Evolutionary conservation across 257 asterid species (phyloP).

Genomic region (Gardenia jasminoides): DNA sequence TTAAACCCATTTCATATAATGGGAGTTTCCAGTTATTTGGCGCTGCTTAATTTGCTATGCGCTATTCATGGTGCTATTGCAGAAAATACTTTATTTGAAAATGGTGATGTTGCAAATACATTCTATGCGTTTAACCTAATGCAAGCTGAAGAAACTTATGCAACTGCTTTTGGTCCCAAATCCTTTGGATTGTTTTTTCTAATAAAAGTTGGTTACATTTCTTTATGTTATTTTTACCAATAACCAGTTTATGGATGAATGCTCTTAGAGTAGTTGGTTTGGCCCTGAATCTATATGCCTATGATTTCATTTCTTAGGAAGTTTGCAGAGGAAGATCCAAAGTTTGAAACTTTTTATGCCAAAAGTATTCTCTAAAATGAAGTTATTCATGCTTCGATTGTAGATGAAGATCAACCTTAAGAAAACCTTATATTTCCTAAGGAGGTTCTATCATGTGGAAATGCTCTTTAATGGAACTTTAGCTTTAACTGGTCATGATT

Average conservation of each 20-base stretch:
- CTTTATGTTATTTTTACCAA: constrained; percentile 13
- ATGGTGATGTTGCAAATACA: background rate
- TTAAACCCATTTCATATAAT: too few relatives aligned
- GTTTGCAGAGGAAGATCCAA: background rate
- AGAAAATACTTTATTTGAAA: background rate
- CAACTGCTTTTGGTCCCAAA: constrained; percentile 6
- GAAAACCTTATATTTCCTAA: constrained; percentile 8
- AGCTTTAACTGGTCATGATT: background rate
- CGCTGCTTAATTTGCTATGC: background rate
- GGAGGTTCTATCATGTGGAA: constrained; percentile 5
- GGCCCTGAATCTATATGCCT: background rate
- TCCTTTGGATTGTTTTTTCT: background rate
- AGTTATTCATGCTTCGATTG: background rate
- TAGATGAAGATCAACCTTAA: too few relatives aligned
- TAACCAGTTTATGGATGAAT: constrained; percentile 12
- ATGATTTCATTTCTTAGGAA: background rate
- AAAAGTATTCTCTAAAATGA: background rate
- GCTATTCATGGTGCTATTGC: background rate
- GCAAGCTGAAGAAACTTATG: background rate
- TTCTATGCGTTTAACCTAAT: background rate
- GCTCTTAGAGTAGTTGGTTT: background rate
- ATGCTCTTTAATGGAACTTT: background rate
- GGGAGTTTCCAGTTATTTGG: too few relatives aligned
- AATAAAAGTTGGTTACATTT: constrained; percentile 9
- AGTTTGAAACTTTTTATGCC: background rate